Conservation (phyloP, 2,329 filamentous ascomycete species). For the Lecanosticta acicola region DNA sequence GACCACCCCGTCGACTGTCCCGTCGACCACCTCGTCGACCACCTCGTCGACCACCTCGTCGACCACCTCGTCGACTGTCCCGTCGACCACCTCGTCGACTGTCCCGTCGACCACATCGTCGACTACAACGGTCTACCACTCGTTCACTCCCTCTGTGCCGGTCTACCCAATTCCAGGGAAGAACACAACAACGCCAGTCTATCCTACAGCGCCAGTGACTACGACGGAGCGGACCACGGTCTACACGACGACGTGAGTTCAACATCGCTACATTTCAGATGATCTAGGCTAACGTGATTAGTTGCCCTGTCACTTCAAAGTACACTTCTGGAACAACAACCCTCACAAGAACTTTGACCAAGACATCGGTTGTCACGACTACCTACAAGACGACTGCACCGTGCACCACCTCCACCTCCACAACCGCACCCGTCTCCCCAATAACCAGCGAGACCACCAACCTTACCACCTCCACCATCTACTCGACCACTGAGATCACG, state of each 20-base stretch:
- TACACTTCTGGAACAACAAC: background rate
- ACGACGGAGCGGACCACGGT: background rate
- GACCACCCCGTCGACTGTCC: background rate
- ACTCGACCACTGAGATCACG: constrained; percentile 31
- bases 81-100: background rate
- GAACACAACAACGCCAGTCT: background rate
- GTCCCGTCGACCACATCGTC: background rate
- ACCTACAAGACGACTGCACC: constrained; percentile 1
- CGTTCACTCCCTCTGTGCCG: background rate
- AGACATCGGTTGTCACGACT: constrained; percentile 2
- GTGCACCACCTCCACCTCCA: background rate
- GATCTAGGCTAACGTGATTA: background rate
- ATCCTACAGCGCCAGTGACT: background rate
- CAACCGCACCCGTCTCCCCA: constrained; percentile 3
- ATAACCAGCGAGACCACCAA: constrained; percentile 11
- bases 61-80: background rate
- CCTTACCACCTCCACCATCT: constrained; percentile 18
- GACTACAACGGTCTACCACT: background rate
- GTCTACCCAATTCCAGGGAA: background rate
- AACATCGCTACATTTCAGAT: background rate
- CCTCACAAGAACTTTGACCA: background rate
- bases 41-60: too few relatives aligned
- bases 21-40: too few relatives aligned
- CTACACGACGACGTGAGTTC: background rate
- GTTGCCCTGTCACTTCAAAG: background rate